phyloP scores from a whole-genome alignment of 139 green algal genomes.

The Tetradesmus lagerheimii region DNA sequence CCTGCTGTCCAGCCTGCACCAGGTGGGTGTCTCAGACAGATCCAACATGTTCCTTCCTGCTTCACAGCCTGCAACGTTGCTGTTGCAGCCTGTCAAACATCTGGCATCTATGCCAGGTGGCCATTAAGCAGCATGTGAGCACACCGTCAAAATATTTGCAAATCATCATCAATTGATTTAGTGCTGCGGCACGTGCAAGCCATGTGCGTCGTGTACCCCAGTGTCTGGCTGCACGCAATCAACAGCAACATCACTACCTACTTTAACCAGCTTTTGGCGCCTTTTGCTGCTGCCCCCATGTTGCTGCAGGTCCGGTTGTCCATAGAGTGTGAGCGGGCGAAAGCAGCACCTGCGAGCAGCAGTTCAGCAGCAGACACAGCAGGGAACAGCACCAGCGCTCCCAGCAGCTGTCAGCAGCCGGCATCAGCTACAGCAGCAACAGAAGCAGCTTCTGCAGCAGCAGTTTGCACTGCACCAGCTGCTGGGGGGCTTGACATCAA shows the following conservation, averaged over 20 bases:
- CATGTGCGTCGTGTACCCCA: too few relatives aligned
- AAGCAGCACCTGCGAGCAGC: background rate
- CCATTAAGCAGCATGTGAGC: too few relatives aligned
- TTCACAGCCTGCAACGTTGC: too few relatives aligned
- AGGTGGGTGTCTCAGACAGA: too few relatives aligned
- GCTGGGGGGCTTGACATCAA: constrained; percentile 69
- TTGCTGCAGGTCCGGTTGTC: constrained; percentile 34
- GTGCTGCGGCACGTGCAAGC: too few relatives aligned
- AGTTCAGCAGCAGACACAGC: background rate
- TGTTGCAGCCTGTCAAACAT: too few relatives aligned
- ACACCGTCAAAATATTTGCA: too few relatives aligned
- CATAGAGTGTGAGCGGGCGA: constrained; percentile 51
- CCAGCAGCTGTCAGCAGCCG: background rate
- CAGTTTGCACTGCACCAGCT: background rate
- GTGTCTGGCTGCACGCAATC: too few relatives aligned
- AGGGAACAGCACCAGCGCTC: constrained; percentile 1
- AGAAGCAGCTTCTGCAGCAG: constrained; percentile 5
- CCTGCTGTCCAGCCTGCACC: constrained; percentile 82
- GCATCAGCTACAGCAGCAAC: background rate
- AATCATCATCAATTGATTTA: too few relatives aligned
- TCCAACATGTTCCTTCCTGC: too few relatives aligned
- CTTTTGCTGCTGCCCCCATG: background rate
- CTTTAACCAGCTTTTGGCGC: background rate
- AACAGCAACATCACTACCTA: too few relatives aligned
- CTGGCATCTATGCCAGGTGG: too few relatives aligned